Evolutionary conservation across 805 yeast genomes (phyloP), one percentile per base, ranked within the genome.

Genomic region (Lipomyces chichibuensis): DNA sequence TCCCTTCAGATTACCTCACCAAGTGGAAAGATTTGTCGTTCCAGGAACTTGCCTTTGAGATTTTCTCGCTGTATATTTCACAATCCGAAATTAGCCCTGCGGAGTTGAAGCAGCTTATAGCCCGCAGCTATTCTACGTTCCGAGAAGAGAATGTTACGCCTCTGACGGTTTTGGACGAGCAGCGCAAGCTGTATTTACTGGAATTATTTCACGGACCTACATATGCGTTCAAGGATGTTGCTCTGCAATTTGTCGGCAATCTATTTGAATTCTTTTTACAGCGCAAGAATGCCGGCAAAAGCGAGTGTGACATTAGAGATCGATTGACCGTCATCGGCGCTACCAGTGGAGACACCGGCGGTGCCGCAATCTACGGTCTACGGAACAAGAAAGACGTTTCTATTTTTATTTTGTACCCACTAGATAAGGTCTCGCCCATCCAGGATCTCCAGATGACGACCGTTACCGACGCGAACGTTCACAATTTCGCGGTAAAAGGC

Each of bases 391-490:
- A 92, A 80, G 98, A 95, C 78, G 97, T 95, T n/a, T 90, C 96
- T 37, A 99, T 95, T 27, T 95, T 95, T 80, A 95, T 95, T 71
- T 82, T 95, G 74, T 95, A 94, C 77, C 99, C 99, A 75, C 91
- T 97, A 8, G 99, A 98, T 60, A 88, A 98, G 78, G 95, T 95
- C 65, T 93, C 98, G 46, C 98, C 97, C 55, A 89, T 95, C 71
- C 99, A 95, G 83, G 99, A 95, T 81, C 91, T 90, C 74, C 99
- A 95, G 81, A 95, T 95, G 99, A 91, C 99, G 64, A 92, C 98
- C 7, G 98, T 95, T 8, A 84, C 88, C 61, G 99, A 95, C 78
- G 80, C 86, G 62, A 95, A 95, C 75, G 97, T 95, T 54, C 98
- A 95, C 81, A 94, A 98, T 32, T 83, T 95, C 69, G 91, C 97